phyloP scores from a whole-genome alignment of 768 basidiomycete genomes.

The Lyophyllum atratum region DNA sequence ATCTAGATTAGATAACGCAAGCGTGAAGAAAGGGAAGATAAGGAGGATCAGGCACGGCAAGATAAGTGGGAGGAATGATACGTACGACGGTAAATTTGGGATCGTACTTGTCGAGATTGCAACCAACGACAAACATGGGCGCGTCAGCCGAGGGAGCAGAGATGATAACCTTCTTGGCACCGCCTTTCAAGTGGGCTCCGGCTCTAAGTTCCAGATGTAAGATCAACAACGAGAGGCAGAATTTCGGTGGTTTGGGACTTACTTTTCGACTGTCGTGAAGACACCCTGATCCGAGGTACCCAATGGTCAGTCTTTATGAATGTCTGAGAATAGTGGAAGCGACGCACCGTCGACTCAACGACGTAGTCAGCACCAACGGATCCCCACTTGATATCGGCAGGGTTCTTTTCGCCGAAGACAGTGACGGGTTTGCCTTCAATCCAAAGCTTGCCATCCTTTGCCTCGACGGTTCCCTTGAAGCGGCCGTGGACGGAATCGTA shows the following conservation, averaged over 20 bases:
- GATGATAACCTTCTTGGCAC: slow-evolving; percentile 99
- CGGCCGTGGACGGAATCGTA: slow-evolving; percentile 92
- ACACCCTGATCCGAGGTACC: slow-evolving; percentile 64
- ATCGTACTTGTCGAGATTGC: slow-evolving; percentile 94
- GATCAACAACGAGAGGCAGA: slow-evolving; percentile 11
- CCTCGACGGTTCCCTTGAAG: slow-evolving; percentile 83
- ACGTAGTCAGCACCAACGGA: slow-evolving; percentile 86
- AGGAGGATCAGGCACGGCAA: slow-evolving; percentile 1
- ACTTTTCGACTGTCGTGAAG: slow-evolving; percentile 96
- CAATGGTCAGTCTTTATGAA: background rate
- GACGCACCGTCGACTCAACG: slow-evolving; percentile 88
- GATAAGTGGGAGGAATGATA: slow-evolving; percentile 22
- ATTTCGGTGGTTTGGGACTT: slow-evolving; percentile 14
- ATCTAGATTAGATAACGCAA: slow-evolving; percentile 46
- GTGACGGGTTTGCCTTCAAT: slow-evolving; percentile 78
- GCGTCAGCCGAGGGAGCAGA: slow-evolving; percentile 98
- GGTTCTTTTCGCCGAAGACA: slow-evolving; percentile 86
- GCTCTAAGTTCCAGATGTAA: slow-evolving; percentile 52
- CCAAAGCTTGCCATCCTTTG: slow-evolving; percentile 86
- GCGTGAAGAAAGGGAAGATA: background rate
- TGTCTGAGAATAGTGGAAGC: background rate
- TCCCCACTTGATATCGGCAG: slow-evolving; percentile 83
- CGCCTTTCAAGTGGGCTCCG: slow-evolving; percentile 91
- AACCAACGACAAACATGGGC: slow-evolving; percentile 93
- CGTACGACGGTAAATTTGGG: slow-evolving; percentile 82